Percentiles rank a stretch among this genome's conserved stretches.
These are phyloP conservation scores for Earliella scabrosa DNA, from an alignment of 1,284 basidiomycete genomes.

Conservation along the genomic window DNA sequence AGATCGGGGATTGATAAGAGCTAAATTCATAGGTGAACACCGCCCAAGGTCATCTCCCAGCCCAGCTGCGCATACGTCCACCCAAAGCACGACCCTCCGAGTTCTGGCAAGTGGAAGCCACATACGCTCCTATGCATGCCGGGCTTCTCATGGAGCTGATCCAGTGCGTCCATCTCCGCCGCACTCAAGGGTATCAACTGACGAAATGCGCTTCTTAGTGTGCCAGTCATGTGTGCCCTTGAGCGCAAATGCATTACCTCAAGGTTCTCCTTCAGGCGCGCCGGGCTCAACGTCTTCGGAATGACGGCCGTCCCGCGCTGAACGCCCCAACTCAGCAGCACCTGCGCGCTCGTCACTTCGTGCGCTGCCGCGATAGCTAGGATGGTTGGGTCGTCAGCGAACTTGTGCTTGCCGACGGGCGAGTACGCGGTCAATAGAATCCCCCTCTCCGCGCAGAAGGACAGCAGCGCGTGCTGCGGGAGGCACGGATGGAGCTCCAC, in stretches of 20 bases:
- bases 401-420: slow-evolving; percentile 47
- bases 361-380: slow-evolving; percentile 49
- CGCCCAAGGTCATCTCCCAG: slow-evolving; percentile 46
- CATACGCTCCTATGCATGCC: slow-evolving; percentile 51
- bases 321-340: slow-evolving; percentile 55
- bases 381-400: slow-evolving; percentile 36
- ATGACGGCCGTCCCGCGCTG: slow-evolving; percentile 44
- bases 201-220: not conserved
- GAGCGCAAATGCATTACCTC: too few species aligned
- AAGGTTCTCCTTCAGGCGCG: slow-evolving; percentile 51
- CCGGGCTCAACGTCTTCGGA: slow-evolving; percentile 50
- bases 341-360: slow-evolving; percentile 48
- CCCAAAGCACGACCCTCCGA: slow-evolving; percentile 45
- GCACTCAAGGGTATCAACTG: slow-evolving; percentile 42
- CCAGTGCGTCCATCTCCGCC: slow-evolving; percentile 43
- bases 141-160: slow-evolving; percentile 44
- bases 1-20: not conserved
- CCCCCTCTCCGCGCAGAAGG: slow-evolving; percentile 49
- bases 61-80: slow-evolving; percentile 52
- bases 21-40: slow-evolving; percentile 26
- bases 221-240: too few species aligned
- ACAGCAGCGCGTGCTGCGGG: slow-evolving; percentile 47
- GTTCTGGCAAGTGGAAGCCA: slow-evolving; percentile 33
- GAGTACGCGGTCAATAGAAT: slow-evolving; percentile 65
- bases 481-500: slow-evolving; percentile 51